Base-by-base conservation (phyloP, 2,329 filamentous ascomycete species). In the Pseudogymnoascus destructans region DNA sequence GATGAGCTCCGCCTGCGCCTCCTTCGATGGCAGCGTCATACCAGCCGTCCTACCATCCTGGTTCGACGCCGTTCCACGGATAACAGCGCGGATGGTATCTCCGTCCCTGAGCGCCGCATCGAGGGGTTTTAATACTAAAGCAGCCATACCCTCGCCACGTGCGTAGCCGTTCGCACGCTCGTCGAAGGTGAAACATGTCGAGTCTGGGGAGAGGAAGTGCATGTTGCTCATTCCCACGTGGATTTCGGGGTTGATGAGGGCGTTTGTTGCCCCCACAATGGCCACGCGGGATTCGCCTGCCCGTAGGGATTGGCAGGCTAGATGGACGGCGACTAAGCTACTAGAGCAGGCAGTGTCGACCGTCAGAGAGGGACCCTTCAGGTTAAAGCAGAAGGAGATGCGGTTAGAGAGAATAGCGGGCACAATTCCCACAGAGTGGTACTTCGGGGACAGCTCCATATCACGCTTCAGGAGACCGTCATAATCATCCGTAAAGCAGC, bases 281-380 rank as follows among this genome's bases (percentile, higher is more conserved):
- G 46, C 66, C 30, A 66, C 64, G 5, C 63, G 61, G 5, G 65
- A 66, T 19, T 70, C 68, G 8, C 67, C 64, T n/a, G 57, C 61
- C 8, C 65, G 62, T 9, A 73, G 56, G 13, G 63, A 64, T 42
- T 70, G 67, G 42, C 74, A 74, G 1, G 77, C 79, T 35, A 77
- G 68, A 63, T 82, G 77, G 3, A 81, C 69, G 0, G 76, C 75
- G 2, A 79, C 74, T 9, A 82, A 70, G 49, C 77, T 77, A 3
- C 75, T 57, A 15, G 59, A 60, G 27, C 60, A 64, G 1, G 55
- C 63, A 6, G 62, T 63, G 32, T 63, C 62, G 25, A 63, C 10
- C 1, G 62, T 63, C 13, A 63, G 54, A 30, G 52, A 58, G 8
- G 57, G 58, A 6, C 58, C 58, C 25, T 40, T 33, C 54, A 61